Percentiles rank a stretch among this genome's conserved stretches.
Conservation (phyloP, 306 rosid genomes). For the Sphenostylis stenocarpa region DNA sequence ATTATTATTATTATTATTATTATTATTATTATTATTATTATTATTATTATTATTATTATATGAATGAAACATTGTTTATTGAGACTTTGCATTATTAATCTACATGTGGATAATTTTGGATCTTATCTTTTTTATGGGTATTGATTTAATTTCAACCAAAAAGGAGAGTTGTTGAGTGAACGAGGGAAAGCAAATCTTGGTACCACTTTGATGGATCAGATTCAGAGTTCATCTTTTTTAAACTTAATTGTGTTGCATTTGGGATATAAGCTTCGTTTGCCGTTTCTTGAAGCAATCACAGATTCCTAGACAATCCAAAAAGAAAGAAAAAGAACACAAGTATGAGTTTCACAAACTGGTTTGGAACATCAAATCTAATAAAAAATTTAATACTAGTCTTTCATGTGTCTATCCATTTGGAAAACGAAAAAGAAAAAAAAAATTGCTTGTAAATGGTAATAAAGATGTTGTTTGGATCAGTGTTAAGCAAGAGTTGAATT, state of each 20-base stretch:
- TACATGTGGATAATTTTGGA: neutral
- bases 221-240: slow-evolving; percentile 19
- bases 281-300: slow-evolving; percentile 38
- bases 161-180: slow-evolving; percentile 1
- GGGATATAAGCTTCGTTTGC: slow-evolving; percentile 24
- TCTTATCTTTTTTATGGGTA: neutral
- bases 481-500: neutral
- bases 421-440: neutral
- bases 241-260: slow-evolving; percentile 22
- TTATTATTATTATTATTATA: too few relatives aligned
- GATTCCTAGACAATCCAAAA: slow-evolving; percentile 42
- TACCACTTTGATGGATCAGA: slow-evolving; percentile 15
- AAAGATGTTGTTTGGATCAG: neutral
- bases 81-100: neutral
- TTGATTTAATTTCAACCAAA: neutral
- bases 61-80: neutral
- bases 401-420: neutral
- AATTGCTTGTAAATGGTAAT: neutral
- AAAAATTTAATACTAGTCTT: neutral
- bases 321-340: neutral
- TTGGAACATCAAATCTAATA: neutral
- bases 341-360: neutral
- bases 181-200: slow-evolving; percentile 25
- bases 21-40: too few relatives aligned
- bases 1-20: too few relatives aligned